A percentile compares a stretch with the other conserved stretches of the same genome.
These are phyloP conservation scores for Amauroascus niger DNA, from an alignment of 2,329 filamentous ascomycete genomes.

Conservation along the genomic window DNA sequence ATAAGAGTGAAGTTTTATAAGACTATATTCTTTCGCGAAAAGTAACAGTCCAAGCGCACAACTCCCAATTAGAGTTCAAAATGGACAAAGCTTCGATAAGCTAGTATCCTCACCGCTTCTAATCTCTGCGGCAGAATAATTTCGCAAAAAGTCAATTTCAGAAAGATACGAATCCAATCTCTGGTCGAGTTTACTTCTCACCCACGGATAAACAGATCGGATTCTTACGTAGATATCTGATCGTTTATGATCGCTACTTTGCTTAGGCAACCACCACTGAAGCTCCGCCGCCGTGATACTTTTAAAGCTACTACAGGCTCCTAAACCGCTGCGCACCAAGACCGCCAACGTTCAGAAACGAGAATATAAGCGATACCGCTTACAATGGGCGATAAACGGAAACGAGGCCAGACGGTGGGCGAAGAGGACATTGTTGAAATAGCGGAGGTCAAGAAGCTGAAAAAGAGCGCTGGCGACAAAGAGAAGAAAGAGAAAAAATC, in stretches of 20 bases:
- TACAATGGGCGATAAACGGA: conserved; percentile 19
- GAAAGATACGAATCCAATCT: background rate
- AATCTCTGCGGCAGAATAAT: conserved; percentile 5
- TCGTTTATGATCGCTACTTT: background rate
- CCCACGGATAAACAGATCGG: background rate
- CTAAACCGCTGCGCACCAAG: background rate
- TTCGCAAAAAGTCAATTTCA: conserved; percentile 5
- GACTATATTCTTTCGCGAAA: too few relatives aligned
- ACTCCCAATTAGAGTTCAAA: too few relatives aligned
- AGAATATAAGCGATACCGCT: background rate
- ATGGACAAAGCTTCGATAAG: too few relatives aligned
- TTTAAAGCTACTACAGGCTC: background rate
- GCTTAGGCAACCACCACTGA: background rate
- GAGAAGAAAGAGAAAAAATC: conserved; percentile 14
- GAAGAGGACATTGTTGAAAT: conserved; percentile 14
- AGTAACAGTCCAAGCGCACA: too few relatives aligned
- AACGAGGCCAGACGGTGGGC: conserved; percentile 12
- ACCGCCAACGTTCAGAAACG: background rate
- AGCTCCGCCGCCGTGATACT: background rate
- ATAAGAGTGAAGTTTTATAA: too few relatives aligned
- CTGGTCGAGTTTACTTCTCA: background rate
- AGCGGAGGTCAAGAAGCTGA: conserved; percentile 14
- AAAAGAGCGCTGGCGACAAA: conserved; percentile 13
- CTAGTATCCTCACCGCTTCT: background rate
- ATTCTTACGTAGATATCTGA: too few relatives aligned